A percentile compares a stretch with the other conserved stretches of the same genome.
phyloP scores from a whole-genome alignment of 495 filamentous ascomycete species.

The Bathelium albidoporum region DNA sequence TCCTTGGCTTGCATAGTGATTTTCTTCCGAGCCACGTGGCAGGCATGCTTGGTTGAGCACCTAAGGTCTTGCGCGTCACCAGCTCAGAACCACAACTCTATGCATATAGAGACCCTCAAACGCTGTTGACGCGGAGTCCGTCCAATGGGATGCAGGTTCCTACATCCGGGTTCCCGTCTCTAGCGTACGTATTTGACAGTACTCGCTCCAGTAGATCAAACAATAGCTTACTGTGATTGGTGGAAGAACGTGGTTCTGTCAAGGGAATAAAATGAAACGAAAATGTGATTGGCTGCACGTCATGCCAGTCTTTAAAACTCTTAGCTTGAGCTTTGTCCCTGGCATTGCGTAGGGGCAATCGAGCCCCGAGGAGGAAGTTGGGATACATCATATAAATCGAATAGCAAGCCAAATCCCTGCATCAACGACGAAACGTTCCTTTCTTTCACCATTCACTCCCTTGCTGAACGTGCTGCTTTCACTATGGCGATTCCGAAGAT shows the following conservation, averaged over 20 bases:
- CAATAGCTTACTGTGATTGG: background rate
- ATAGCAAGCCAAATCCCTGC: background rate
- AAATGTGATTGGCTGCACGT: background rate
- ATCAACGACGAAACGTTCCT: background rate
- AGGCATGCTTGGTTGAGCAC: too few relatives aligned
- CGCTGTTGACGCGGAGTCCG: background rate
- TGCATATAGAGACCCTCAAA: background rate
- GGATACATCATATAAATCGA: background rate
- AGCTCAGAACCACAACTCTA: background rate
- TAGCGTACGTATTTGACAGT: background rate
- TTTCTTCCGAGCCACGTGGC: background rate
- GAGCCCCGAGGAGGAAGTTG: background rate
- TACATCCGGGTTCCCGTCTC: background rate
- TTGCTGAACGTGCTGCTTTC: too few relatives aligned
- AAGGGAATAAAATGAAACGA: background rate
- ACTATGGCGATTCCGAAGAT: slow-evolving; percentile 40
- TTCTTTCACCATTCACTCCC: too few relatives aligned
- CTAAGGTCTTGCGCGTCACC: background rate
- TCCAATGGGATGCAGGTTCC: background rate
- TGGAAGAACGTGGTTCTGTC: background rate
- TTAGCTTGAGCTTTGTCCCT: too few relatives aligned
- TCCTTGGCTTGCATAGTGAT: background rate
- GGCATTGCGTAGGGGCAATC: background rate
- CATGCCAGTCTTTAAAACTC: too few relatives aligned
- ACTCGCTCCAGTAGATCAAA: background rate